Evolutionary conservation across 164 flowering plant species (phyloP).

Genomic region (Magnolia kwangsiensis): DNA sequence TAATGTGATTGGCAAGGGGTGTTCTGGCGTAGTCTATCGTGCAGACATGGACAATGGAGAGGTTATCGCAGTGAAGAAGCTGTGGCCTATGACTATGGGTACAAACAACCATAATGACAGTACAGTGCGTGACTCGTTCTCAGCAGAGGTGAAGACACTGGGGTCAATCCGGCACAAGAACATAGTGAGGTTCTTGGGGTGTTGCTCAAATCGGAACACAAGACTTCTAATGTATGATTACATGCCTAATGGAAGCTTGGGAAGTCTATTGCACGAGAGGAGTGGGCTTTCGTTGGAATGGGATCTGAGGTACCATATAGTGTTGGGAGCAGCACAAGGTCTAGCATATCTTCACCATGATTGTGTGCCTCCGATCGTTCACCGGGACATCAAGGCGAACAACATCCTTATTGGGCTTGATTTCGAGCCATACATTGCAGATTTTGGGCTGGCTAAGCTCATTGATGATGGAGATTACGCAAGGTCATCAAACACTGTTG

Average conservation of each 20-base stretch:
- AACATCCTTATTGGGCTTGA: slow-evolving; percentile 78
- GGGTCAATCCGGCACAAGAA: slow-evolving; percentile 82
- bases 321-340: slow-evolving; percentile 78
- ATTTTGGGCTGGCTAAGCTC: slow-evolving; percentile 87
- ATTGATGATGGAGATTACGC: slow-evolving; percentile 57
- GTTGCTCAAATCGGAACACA: slow-evolving; percentile 64
- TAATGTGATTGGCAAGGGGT: slow-evolving; percentile 80
- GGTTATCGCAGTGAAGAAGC: slow-evolving; percentile 78
- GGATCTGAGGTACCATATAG: slow-evolving; percentile 57
- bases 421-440: slow-evolving; percentile 84
- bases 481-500: slow-evolving; percentile 65
- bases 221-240: slow-evolving; percentile 77
- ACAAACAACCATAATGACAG: slow-evolving; percentile 18
- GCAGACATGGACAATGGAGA: slow-evolving; percentile 68
- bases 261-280: slow-evolving; percentile 63
- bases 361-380: slow-evolving; percentile 78
- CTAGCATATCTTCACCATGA: slow-evolving; percentile 84
- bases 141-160: slow-evolving; percentile 69
- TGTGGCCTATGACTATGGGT: slow-evolving; percentile 55
- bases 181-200: slow-evolving; percentile 77
- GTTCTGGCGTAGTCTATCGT: slow-evolving; percentile 75
- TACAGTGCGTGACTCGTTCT: slow-evolving; percentile 59
- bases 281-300: slow-evolving; percentile 53
- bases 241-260: slow-evolving; percentile 85
- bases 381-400: slow-evolving; percentile 81